phyloP scores from a whole-genome alignment of 129 eudicot genomes.

The Tagetes erecta region DNA sequence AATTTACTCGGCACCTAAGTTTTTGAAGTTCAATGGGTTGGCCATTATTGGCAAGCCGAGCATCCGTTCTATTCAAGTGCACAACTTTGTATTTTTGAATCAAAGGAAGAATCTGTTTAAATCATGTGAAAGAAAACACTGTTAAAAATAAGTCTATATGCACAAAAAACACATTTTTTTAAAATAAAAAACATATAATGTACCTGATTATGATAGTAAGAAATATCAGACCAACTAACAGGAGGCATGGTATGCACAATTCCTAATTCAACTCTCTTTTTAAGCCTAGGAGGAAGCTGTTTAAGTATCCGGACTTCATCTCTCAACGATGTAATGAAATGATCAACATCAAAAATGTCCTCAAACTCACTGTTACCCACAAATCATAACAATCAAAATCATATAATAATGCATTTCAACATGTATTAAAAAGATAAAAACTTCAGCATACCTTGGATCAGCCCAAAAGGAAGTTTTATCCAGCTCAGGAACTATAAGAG shows the following conservation, averaged over 20 bases:
- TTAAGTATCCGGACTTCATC: slow-evolving; percentile 91
- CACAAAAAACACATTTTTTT: neutral
- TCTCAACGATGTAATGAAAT: slow-evolving; percentile 88
- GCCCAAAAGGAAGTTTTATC: slow-evolving; percentile 98
- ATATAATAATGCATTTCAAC: neutral
- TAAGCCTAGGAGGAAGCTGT: slow-evolving; percentile 89
- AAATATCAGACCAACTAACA: slow-evolving; percentile 94
- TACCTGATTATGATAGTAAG: slow-evolving; percentile 92
- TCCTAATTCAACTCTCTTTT: slow-evolving; percentile 81
- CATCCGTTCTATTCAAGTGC: slow-evolving; percentile 91
- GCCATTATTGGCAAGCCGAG: slow-evolving; percentile 91
- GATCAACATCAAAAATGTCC: slow-evolving; percentile 98
- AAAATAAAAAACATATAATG: neutral
- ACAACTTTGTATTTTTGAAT: slow-evolving; percentile 85
- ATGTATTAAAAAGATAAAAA: neutral
- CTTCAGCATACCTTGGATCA: slow-evolving; percentile 76
- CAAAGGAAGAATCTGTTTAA: slow-evolving; percentile 80
- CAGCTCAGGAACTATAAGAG: slow-evolving; percentile 91
- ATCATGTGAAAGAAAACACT: neutral
- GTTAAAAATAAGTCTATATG: neutral
- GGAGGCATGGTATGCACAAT: slow-evolving; percentile 80
- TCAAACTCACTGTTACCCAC: slow-evolving; percentile 71
- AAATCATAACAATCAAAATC: slow-evolving; percentile 18
- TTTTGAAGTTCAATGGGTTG: slow-evolving; percentile 79
- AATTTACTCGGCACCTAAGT: slow-evolving; percentile 91